A percentile compares a stretch with the other conserved stretches of the same genome.
Evolutionary conservation across 2,329 filamentous ascomycete genomes (phyloP).

Genomic region (Sclerotinia spermophila): DNA sequence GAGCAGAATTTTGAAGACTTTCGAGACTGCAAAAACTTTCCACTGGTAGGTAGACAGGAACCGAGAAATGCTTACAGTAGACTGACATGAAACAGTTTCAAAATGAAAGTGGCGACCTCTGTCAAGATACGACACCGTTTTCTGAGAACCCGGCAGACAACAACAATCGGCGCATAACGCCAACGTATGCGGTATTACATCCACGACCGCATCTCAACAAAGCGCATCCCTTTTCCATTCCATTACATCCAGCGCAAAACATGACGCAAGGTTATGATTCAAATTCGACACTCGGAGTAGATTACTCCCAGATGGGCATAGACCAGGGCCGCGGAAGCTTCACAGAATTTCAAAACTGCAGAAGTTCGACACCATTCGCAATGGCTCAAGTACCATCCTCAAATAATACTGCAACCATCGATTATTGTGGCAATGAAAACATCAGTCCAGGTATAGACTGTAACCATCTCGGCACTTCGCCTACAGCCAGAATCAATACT

Average conservation of each 20-base stretch:
- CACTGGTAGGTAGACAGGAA: constrained; percentile 21
- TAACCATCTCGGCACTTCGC: constrained; percentile 21
- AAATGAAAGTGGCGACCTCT: constrained; percentile 25
- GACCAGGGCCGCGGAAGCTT: constrained; percentile 26
- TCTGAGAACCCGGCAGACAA: constrained; percentile 9
- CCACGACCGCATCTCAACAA: constrained; percentile 21
- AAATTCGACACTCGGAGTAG: constrained; percentile 27
- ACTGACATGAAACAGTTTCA: constrained; percentile 27
- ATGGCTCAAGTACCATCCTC: constrained; percentile 20
- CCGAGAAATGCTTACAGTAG: not conserved
- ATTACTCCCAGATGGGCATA: constrained; percentile 27
- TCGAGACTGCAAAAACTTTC: constrained; percentile 26
- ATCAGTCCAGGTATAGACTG: constrained; percentile 23
- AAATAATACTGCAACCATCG: constrained; percentile 11
- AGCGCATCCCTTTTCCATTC: constrained; percentile 18
- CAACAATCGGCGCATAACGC: constrained; percentile 16
- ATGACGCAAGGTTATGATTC: constrained; percentile 16
- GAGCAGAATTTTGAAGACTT: constrained; percentile 30
- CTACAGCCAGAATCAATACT: not conserved
- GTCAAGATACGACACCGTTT: constrained; percentile 22
- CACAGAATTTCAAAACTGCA: constrained; percentile 23
- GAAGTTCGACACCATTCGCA: constrained; percentile 19
- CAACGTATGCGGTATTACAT: constrained; percentile 19
- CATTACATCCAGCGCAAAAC: constrained; percentile 21
- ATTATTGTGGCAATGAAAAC: constrained; percentile 19